Percentiles rank a stretch among this genome's conserved stretches.
These are phyloP conservation scores for Chalciporus piperatus DNA, from an alignment of 768 basidiomycete species.

Conservation along the genomic window DNA sequence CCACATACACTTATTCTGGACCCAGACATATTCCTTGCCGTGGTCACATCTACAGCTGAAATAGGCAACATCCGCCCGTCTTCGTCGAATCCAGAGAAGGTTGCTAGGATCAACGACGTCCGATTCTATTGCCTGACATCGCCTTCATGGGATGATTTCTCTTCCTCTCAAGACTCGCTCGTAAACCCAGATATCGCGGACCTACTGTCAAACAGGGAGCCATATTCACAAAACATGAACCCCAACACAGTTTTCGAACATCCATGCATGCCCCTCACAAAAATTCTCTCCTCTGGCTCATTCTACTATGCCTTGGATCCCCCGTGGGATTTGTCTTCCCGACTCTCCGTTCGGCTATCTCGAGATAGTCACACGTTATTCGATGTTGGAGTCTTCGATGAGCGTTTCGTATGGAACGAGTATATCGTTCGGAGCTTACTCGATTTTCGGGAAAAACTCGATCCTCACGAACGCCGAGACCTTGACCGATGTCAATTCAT, in stretches of 20 bases:
- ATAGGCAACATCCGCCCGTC: conserved; percentile 70
- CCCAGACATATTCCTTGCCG: conserved; percentile 80
- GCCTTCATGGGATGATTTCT: conserved; percentile 78
- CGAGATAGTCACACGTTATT: conserved; percentile 42
- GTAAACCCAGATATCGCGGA: conserved; percentile 59
- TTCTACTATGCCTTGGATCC: conserved; percentile 90
- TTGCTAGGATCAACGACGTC: conserved; percentile 84
- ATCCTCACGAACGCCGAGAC: conserved; percentile 62
- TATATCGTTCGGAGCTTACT: conserved; percentile 84
- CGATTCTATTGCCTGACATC: conserved; percentile 87
- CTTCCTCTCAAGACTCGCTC: conserved; percentile 48
- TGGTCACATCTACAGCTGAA: conserved; percentile 74
- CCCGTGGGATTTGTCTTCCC: conserved; percentile 86
- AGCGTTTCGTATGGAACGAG: conserved; percentile 93
- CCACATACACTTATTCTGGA: conserved; percentile 3
- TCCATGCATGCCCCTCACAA: conserved; percentile 85
- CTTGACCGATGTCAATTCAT: conserved; percentile 85
- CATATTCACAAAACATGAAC: conserved; percentile 40
- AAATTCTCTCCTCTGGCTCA: conserved; percentile 86
- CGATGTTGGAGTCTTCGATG: conserved; percentile 68
- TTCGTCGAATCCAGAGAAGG: conserved; percentile 55
- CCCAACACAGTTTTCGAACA: conserved; percentile 70
- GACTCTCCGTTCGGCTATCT: conserved; percentile 68
- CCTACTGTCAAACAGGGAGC: conserved; percentile 39
- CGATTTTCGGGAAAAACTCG: conserved; percentile 81